Evolutionary conservation across 148 eudicot genomes (phyloP), one percentile per base, ranked within the genome.

Genomic region (Rhododendron ferrugineum): DNA sequence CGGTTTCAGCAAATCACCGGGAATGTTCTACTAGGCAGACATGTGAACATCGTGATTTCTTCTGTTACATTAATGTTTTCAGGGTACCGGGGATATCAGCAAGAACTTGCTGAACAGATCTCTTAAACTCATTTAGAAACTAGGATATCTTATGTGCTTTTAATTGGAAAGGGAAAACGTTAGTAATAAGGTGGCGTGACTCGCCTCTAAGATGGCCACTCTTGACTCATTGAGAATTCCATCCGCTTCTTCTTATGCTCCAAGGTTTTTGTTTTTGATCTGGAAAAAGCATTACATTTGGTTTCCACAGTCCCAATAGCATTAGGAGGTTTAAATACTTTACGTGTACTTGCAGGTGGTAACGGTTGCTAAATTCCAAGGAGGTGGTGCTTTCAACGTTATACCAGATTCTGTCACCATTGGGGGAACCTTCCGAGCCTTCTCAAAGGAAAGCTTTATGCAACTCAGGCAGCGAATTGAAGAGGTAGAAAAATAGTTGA

Each of bases 331-430:
- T 70, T 62, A 46, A 23, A 68, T 54, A 50, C 49, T 46, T 68
- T 52, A 54, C 52, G 15, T 82, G 23, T 34, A 46, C 82, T 47
- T 89, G 87, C 90, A 97, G 99, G 98, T 97, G 72, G 95, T 97
- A 40, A 97, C 99, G 20, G 96, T 97, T n/a, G 98, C 92, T 82
- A 94, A 91, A 80, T 95, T 97, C 88, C 95, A 93, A 91, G 99
- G 99, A 70, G 99, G 99, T 11, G 94, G 91, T 74, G 99, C 99
- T 80, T 97, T 97, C 90, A 97, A 97, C 83, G 98, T 97, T 26
- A 97, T 97, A 81, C 99, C 99, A 6, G 99, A 97, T 91, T 93
- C 94, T 60, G 98, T 95, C 44, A 94, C 95, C 64, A 97, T 97
- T 86, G 99, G 96, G 75, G 99, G 99, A 82, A 95, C 98, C 34